Conservation (phyloP, 148 eudicot genomes). For the Rhododendron ovatum region DNA sequence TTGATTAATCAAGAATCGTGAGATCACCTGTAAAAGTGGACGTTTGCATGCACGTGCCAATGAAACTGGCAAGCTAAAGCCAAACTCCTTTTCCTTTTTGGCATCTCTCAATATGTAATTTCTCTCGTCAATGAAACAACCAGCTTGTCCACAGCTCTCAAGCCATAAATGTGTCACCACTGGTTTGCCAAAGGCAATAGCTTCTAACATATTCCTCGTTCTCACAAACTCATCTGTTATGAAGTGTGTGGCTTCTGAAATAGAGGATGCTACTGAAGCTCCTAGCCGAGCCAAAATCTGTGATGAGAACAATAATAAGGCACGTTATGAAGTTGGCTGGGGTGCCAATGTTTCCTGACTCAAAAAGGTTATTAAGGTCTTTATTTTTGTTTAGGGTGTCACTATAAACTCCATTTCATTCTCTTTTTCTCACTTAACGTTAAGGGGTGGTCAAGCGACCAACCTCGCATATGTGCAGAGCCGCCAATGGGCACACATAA, state of each 20-base stretch:
- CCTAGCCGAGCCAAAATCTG: constrained; percentile 57
- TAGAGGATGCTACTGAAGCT: constrained; percentile 46
- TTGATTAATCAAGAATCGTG: neutral
- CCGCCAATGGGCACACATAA: neutral
- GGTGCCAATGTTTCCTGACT: too few relatives aligned
- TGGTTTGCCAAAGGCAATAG: constrained; percentile 70
- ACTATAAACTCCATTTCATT: too few relatives aligned
- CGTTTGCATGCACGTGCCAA: constrained; percentile 44
- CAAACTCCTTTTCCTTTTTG: constrained; percentile 61
- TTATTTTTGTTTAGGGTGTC: too few relatives aligned
- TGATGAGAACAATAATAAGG: constrained; percentile 2
- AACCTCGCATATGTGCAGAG: neutral
- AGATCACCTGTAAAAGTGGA: constrained; percentile 54
- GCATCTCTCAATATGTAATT: constrained; percentile 61
- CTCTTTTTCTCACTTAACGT: too few relatives aligned
- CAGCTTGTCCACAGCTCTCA: constrained; percentile 67
- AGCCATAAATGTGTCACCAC: constrained; percentile 74
- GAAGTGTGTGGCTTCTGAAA: constrained; percentile 67
- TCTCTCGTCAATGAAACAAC: constrained; percentile 57
- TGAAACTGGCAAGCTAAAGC: constrained; percentile 61
- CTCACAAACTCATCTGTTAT: constrained; percentile 63
- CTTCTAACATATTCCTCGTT: constrained; percentile 76
- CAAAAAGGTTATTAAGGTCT: too few relatives aligned
- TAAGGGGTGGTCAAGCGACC: neutral
- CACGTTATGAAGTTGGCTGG: neutral